These are phyloP conservation scores for Ceratocystis harringtonii DNA, from an alignment of 2,329 filamentous ascomycete species.

Conservation along the genomic window DNA sequence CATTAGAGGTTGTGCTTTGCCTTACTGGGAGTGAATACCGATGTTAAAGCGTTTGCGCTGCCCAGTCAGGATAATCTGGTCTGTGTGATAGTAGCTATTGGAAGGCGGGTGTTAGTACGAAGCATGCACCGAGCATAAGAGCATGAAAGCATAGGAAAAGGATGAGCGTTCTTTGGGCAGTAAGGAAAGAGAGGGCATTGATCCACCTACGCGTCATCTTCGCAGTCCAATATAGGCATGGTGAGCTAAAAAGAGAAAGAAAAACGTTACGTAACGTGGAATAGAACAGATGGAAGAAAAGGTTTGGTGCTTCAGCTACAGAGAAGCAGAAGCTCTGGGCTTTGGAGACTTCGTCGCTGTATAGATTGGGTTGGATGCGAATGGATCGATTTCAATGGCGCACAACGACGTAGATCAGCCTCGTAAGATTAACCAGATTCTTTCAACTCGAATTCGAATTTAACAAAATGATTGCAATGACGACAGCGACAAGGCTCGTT, in stretches of 20 bases:
- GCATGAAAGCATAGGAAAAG: not conserved
- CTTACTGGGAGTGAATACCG: conserved; percentile 49
- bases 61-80: conserved; percentile 44
- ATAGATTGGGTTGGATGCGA: too few species aligned
- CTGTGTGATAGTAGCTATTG: conserved; percentile 47
- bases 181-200: not conserved
- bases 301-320: not conserved
- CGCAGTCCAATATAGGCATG: conserved; percentile 32
- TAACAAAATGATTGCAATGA: not conserved
- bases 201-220: conserved; percentile 14
- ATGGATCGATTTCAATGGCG: too few species aligned
- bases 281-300: not conserved
- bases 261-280: not conserved
- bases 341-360: too few species aligned
- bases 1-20: conserved; percentile 20
- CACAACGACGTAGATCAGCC: too few species aligned
- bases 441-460: too few species aligned
- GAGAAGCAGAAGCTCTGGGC: too few species aligned
- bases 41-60: conserved; percentile 54
- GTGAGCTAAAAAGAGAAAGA: not conserved
- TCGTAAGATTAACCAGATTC: too few species aligned
- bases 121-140: not conserved
- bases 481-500: not conserved
- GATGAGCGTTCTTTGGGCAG: not conserved
- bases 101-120: conserved; percentile 7